phyloP scores from a whole-genome alignment of 176 grass and related monocot genomes.

The Olyra latifolia region DNA sequence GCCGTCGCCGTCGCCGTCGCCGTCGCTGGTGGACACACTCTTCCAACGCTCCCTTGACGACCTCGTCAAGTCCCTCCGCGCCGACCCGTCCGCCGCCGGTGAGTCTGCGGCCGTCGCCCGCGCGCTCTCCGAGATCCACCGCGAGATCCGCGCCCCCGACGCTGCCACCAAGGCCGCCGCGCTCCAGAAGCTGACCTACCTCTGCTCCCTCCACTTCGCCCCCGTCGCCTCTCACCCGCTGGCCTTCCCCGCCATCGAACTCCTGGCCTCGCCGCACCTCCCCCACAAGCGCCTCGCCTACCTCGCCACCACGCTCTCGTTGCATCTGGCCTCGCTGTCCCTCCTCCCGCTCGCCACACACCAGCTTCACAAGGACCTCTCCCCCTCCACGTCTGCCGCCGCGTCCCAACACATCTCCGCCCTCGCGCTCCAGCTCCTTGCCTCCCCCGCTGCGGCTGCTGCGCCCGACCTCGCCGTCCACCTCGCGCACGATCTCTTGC shows the following conservation, averaged over 20 bases:
- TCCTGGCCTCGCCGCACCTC: slow-evolving; percentile 69
- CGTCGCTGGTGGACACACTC: slow-evolving; percentile 77
- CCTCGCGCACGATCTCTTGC: slow-evolving; percentile 70
- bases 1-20: no score
- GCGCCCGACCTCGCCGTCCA: slow-evolving; percentile 63
- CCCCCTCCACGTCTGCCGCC: slow-evolving; percentile 42
- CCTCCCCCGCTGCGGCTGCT: slow-evolving; percentile 51
- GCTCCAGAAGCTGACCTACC: slow-evolving; percentile 90
- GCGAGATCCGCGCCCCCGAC: slow-evolving; percentile 79
- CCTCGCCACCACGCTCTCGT: slow-evolving; percentile 74
- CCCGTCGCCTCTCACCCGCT: slow-evolving; percentile 59
- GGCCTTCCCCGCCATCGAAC: slow-evolving; percentile 82
- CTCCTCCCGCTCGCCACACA: slow-evolving; percentile 76
- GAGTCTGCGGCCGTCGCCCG: slow-evolving; percentile 51
- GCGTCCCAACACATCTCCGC: slow-evolving; percentile 48
- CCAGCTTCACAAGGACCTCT: slow-evolving; percentile 88
- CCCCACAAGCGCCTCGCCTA: slow-evolving; percentile 73
- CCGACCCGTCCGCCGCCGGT: slow-evolving; percentile 48
- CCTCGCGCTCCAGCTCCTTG: slow-evolving; percentile 67
- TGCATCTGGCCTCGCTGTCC: slow-evolving; percentile 78
- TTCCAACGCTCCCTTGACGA: slow-evolving; percentile 92
- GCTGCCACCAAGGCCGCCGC: slow-evolving; percentile 61
- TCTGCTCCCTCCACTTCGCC: slow-evolving; percentile 66
- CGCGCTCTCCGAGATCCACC: slow-evolving; percentile 83
- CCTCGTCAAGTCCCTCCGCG: slow-evolving; percentile 70